Base-by-base conservation (phyloP, 148 eudicot genomes). In the Beta vulgaris region DNA sequence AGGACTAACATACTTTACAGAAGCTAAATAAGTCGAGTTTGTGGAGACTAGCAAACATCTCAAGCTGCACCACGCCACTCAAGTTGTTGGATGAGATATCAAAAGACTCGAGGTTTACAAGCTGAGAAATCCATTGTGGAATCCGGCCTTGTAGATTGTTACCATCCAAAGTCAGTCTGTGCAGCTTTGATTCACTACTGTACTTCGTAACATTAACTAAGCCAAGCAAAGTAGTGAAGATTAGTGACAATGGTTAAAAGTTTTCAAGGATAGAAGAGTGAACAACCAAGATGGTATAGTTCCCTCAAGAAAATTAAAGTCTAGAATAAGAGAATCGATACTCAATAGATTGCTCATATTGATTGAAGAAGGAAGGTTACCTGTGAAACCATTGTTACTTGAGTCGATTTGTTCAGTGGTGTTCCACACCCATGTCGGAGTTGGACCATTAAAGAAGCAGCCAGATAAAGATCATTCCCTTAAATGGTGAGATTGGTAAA, bases 321-420 rank as follows among this genome's bases (percentile, higher is more conserved):
- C 55, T 51, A 51, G 55, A 51, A 9, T 51, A 21, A 51, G 55
- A 51, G 5, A 51, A n/a, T 51, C 19, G 7, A 51, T 23, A 51
- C 55, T 51, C 23, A 25, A 51, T 51, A 21, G 21, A 19, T 51
- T 51, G 55, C 55, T 51, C 21, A 25, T 51, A 51, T 51, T 51
- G 55, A 51, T 51, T 51, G 55, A 51, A 51, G 55, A 51, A 51
- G 55, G 55, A n/a, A 51, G 55, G 55, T 51, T 51, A 5, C 55
- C 55, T 51, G 25, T 51, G 55, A 51, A 51, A 19, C 9, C 9
- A 51, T 51, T 51, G 21, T 51, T 6, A 6, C 6, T 23, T 51
- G 21, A 51, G 25, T 51, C 55, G 55, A 51, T 51, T 25, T 51
- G 19, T 21, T 21, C 55, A 19, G 55, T 51, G 55, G 55, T 9